A percentile compares a stretch with the other conserved stretches of the same genome.
Evolutionary conservation across 2,329 filamentous ascomycete genomes (phyloP).

Genomic region (Penicillium corylophilum): DNA sequence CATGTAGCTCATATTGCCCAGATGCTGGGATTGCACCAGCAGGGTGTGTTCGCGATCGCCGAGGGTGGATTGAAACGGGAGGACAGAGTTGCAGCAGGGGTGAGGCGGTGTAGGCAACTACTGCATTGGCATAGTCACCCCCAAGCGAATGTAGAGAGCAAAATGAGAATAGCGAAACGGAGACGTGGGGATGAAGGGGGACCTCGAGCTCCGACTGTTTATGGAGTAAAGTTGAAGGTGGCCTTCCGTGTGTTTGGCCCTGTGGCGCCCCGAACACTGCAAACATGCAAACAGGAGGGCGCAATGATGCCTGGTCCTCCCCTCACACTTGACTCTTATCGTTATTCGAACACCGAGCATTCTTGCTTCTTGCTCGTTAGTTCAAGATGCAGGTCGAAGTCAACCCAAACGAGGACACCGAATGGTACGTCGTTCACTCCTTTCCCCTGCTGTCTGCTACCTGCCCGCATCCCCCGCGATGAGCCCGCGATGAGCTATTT

Average conservation of each 20-base stretch:
- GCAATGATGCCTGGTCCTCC: constrained; percentile 7
- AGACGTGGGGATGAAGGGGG: constrained; percentile 18
- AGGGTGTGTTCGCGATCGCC: constrained; percentile 24
- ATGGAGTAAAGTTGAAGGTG: constrained; percentile 36
- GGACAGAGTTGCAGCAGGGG: constrained; percentile 22
- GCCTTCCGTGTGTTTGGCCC: constrained; percentile 39
- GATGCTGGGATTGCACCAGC: constrained; percentile 34
- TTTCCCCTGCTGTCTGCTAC: constrained; percentile 1
- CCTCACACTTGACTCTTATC: constrained; percentile 4
- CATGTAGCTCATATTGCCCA: constrained; percentile 78
- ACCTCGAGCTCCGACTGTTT: constrained; percentile 26
- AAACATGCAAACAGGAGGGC: constrained; percentile 31
- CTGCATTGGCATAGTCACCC: constrained; percentile 24
- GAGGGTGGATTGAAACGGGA: constrained; percentile 16
- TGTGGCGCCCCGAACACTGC: constrained; percentile 32
- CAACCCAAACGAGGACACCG: constrained; percentile 93
- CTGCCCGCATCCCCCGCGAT: constrained; percentile 11
- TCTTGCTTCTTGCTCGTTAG: constrained; percentile 1
- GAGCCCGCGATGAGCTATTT: constrained; percentile 12
- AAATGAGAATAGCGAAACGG: constrained; percentile 2
- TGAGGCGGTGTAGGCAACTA: constrained; percentile 26
- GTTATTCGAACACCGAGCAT: neutral
- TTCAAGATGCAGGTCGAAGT: constrained; percentile 70
- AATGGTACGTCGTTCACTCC: constrained; percentile 65
- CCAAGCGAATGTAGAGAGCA: constrained; percentile 4